A percentile compares a stretch with the other conserved stretches of the same genome.
Evolutionary conservation across 371 early-diverging fungal species (phyloP).

Genomic region (Mortierella sp.): DNA sequence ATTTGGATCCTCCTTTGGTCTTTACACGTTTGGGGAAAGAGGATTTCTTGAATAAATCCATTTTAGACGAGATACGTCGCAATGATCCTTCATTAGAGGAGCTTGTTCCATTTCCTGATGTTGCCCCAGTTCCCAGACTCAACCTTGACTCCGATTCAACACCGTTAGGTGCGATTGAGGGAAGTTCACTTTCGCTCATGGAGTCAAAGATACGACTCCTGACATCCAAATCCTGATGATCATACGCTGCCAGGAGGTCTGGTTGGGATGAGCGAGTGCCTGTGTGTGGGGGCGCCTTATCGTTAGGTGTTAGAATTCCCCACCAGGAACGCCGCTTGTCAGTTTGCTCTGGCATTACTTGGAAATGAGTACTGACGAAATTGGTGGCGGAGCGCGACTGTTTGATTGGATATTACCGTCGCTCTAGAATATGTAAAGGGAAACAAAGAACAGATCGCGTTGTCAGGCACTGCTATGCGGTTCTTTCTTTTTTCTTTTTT

Average conservation of each 20-base stretch:
- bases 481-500: too few species aligned
- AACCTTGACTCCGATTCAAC: conserved; percentile 12
- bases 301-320: conserved; percentile 36
- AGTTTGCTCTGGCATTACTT: conserved; percentile 53
- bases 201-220: conserved; percentile 16
- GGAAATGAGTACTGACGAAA: not conserved
- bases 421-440: not conserved
- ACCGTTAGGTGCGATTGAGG: conserved; percentile 7
- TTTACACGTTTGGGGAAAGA: conserved; percentile 32
- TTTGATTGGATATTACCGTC: not conserved
- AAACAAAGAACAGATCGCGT: not conserved
- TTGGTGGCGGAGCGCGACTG: not conserved
- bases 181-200: not conserved
- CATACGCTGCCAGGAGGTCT: conserved; percentile 21
- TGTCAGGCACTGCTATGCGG: not conserved
- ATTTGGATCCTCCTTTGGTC: conserved; percentile 36
- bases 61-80: conserved; percentile 41
- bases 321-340: conserved; percentile 55
- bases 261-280: conserved; percentile 27
- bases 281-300: conserved; percentile 1
- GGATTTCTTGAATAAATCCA: conserved; percentile 47
- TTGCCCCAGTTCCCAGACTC: not conserved
- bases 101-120: not conserved
- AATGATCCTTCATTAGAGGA: conserved; percentile 14
- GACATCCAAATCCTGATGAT: conserved; percentile 13